These are phyloP conservation scores for Backusella macrospora DNA, from an alignment of 192 early-diverging fungal species.

Conservation along the genomic window DNA sequence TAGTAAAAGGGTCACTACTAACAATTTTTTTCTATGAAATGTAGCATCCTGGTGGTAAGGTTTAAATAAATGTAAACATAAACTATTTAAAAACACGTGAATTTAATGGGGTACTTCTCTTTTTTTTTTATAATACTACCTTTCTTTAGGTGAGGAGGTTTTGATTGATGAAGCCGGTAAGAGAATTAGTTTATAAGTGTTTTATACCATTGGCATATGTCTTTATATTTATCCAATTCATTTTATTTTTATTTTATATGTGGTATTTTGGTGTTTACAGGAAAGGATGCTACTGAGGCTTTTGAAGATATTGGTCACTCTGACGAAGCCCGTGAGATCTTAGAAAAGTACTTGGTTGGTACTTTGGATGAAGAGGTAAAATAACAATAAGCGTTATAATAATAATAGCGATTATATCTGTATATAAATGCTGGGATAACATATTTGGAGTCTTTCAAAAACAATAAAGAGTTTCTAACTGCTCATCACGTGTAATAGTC, in stretches of 20 bases:
- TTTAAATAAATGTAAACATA: not conserved
- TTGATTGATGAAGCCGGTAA: conserved; percentile 86
- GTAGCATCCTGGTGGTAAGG: conserved; percentile 79
- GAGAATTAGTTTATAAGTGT: not conserved
- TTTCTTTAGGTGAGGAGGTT: conserved; percentile 95
- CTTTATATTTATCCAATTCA: not conserved
- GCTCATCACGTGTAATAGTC: not conserved
- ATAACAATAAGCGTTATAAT: not conserved
- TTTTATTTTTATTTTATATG: not conserved
- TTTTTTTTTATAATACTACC: conserved; percentile 5
- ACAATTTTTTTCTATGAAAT: not conserved
- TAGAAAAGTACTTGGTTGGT: conserved; percentile 48
- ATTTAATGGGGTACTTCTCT: conserved; percentile 1
- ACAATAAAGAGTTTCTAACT: not conserved
- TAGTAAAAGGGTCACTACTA: not conserved
- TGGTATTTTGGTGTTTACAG: conserved; percentile 32
- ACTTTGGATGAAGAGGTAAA: conserved; percentile 40
- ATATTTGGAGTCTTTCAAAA: not conserved
- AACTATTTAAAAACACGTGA: not conserved
- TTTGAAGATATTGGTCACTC: conserved; percentile 98
- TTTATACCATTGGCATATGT: not conserved
- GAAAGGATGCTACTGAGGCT: conserved; percentile 85
- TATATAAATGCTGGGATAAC: not conserved
- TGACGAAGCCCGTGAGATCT: conserved; percentile 85
- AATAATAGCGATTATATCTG: not conserved